These are phyloP conservation scores for Stagonosporopsis chrysanthemi DNA, from an alignment of 2,329 filamentous ascomycete genomes.

Conservation along the genomic window DNA sequence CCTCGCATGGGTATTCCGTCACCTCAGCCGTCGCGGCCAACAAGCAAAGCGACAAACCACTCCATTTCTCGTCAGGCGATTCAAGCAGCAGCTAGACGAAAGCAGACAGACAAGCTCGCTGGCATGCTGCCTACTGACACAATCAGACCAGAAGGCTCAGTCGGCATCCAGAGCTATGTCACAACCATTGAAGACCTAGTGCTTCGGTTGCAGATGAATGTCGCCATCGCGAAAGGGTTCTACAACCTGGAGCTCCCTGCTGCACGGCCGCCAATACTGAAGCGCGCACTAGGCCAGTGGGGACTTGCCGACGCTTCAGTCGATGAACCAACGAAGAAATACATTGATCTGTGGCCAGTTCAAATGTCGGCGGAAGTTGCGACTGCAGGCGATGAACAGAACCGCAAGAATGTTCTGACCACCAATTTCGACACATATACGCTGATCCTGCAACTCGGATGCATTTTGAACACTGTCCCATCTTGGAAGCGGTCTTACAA, in stretches of 20 bases:
- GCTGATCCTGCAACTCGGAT: conserved; percentile 84
- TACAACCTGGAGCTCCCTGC: conserved; percentile 74
- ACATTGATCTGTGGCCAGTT: conserved; percentile 89
- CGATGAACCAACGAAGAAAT: conserved; percentile 72
- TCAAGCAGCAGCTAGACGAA: conserved; percentile 51
- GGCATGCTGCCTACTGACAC: conserved; percentile 72
- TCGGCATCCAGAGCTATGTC: conserved; percentile 76
- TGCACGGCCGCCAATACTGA: conserved; percentile 39
- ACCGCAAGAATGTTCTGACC: conserved; percentile 71
- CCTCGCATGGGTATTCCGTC: conserved; percentile 66
- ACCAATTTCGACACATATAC: conserved; percentile 93
- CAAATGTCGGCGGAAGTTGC: conserved; percentile 89
- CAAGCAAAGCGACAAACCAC: conserved; percentile 37
- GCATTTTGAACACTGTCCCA: conserved; percentile 81
- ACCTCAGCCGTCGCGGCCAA: conserved; percentile 47
- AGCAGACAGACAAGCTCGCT: conserved; percentile 59
- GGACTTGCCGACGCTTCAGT: conserved; percentile 49
- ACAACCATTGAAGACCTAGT: conserved; percentile 84
- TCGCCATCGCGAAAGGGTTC: conserved; percentile 84
- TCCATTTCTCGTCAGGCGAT: conserved; percentile 45
- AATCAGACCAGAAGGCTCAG: conserved; percentile 71
- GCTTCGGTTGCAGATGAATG: conserved; percentile 79
- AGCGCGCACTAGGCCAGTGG: conserved; percentile 36
- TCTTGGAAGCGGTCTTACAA: conserved; percentile 78
- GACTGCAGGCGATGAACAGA: conserved; percentile 55